These are phyloP conservation scores for Mucor irregularis DNA, from an alignment of 371 early-diverging fungal genomes.

Conservation along the genomic window DNA sequence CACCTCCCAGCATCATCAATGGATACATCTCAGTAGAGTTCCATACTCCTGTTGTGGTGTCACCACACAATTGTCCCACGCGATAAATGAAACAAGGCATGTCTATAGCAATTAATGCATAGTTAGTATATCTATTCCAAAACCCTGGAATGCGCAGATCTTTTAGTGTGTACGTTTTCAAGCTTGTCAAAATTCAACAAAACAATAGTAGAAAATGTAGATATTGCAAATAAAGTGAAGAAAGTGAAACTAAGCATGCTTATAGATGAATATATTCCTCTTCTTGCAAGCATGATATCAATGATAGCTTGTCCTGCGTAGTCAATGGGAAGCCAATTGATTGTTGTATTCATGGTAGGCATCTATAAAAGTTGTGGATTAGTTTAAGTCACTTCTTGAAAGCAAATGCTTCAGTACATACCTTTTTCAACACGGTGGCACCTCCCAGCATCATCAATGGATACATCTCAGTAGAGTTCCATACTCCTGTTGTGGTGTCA, in stretches of 20 bases:
- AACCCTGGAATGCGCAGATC: too few relatives aligned
- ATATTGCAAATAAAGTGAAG: too few relatives aligned
- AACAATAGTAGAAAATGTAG: too few relatives aligned
- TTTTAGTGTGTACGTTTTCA: too few relatives aligned
- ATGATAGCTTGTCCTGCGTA: conserved; percentile 28
- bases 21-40: conserved; percentile 42
- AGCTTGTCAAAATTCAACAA: too few relatives aligned
- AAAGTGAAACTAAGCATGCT: too few relatives aligned
- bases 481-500: conserved; percentile 32
- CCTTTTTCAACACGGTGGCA: neutral
- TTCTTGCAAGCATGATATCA: conserved; percentile 29
- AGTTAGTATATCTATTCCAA: too few relatives aligned
- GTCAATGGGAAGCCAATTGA: conserved; percentile 46
- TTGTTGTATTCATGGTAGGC: conserved; percentile 21
- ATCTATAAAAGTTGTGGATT: too few relatives aligned
- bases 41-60: conserved; percentile 43
- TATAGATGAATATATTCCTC: too few relatives aligned
- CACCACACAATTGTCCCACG: conserved; percentile 49
- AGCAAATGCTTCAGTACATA: too few relatives aligned
- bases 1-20: conserved; percentile 40
- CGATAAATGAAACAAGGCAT: conserved; percentile 46
- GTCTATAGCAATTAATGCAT: too few relatives aligned
- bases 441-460: conserved; percentile 33
- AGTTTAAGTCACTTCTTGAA: too few relatives aligned
- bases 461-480: conserved; percentile 42